These are phyloP conservation scores for Dactylellina haptotyla DNA, from an alignment of 2,329 filamentous ascomycete genomes.

Conservation along the genomic window DNA sequence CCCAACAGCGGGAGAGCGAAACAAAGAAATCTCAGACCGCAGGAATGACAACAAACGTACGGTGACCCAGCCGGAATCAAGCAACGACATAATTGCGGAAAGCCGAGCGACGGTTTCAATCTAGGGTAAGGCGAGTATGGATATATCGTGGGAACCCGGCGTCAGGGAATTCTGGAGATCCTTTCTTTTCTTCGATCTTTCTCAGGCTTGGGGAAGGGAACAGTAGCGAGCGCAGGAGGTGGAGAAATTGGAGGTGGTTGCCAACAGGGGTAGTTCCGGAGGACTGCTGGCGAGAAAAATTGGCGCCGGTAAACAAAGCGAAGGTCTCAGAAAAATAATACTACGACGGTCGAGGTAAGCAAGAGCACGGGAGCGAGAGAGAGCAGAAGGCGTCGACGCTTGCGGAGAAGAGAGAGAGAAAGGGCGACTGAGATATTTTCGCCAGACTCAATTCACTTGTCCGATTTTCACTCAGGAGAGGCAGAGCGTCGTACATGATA, in stretches of 20 bases:
- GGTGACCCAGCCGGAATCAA: constrained; percentile 41
- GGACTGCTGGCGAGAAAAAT: background rate
- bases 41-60: constrained; percentile 40
- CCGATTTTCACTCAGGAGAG: too few relatives aligned
- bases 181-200: background rate
- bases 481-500: too few relatives aligned
- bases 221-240: constrained; percentile 42
- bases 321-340: background rate
- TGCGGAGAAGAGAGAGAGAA: background rate
- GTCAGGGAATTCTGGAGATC: too few relatives aligned
- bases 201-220: constrained; percentile 1
- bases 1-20: background rate
- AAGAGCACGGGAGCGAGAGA: background rate
- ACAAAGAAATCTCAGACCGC: constrained; percentile 10
- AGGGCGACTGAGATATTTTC: background rate
- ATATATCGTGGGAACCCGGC: too few relatives aligned
- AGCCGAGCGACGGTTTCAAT: background rate
- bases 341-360: too few relatives aligned
- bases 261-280: constrained; percentile 34
- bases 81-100: constrained; percentile 37
- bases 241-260: constrained; percentile 2
- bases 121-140: too few relatives aligned
- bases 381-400: background rate
- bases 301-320: background rate
- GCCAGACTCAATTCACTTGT: too few relatives aligned